Conservation (phyloP, 2,329 filamentous ascomycete species). For the Gaeumannomyces sp. region DNA sequence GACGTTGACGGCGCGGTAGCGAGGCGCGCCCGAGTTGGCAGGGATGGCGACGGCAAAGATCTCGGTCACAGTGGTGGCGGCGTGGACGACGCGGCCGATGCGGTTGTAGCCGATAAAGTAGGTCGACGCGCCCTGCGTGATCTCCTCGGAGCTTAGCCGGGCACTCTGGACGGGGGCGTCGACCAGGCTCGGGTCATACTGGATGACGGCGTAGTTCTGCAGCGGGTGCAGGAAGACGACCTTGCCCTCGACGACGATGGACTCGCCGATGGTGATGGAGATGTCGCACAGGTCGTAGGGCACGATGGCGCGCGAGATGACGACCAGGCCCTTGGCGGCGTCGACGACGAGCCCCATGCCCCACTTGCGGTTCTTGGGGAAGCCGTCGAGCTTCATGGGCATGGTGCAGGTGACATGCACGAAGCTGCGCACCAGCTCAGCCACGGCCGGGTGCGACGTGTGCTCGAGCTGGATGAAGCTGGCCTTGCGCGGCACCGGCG, state of each 20-base stretch:
- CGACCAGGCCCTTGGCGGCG: conserved; percentile 87
- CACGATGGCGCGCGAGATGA: conserved; percentile 89
- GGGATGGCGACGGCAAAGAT: conserved; percentile 96
- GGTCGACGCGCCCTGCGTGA: conserved; percentile 88
- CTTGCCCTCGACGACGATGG: conserved; percentile 88
- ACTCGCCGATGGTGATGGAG: conserved; percentile 91
- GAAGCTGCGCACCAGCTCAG: conserved; percentile 89
- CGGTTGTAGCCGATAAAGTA: conserved; percentile 99
- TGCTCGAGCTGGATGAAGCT: conserved; percentile 91
- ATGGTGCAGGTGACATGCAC: conserved; percentile 89
- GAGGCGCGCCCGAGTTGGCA: conserved; percentile 81
- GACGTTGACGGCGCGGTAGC: conserved; percentile 91
- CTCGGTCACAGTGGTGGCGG: conserved; percentile 91
- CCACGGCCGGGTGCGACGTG: conserved; percentile 81
- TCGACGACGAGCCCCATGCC: conserved; percentile 97
- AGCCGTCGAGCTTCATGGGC: conserved; percentile 96
- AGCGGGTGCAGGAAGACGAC: conserved; percentile 93
- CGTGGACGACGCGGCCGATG: conserved; percentile 87
- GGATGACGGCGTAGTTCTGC: conserved; percentile 92
- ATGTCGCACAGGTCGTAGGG: conserved; percentile 97
- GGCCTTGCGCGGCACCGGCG: conserved; percentile 68
- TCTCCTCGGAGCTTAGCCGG: conserved; percentile 69
- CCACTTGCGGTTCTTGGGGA: conserved; percentile 87
- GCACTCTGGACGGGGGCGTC: conserved; percentile 89
- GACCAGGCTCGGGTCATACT: conserved; percentile 92